These are phyloP conservation scores for Chimonanthus salicifolius DNA, from an alignment of 164 flowering plant species.

Conservation along the genomic window DNA sequence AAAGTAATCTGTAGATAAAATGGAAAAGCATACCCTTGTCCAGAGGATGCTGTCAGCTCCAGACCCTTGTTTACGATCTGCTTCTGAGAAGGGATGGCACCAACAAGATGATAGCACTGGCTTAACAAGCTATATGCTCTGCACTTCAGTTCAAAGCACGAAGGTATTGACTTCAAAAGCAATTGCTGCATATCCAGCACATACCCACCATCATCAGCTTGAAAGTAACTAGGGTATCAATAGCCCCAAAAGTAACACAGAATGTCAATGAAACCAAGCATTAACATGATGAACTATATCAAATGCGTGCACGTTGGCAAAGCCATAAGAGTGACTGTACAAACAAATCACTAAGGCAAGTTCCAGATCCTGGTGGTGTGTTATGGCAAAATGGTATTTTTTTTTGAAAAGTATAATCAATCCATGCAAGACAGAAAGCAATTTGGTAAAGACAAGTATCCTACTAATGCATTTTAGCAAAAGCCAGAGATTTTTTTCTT, in stretches of 20 bases:
- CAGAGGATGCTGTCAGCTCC: slow-evolving; percentile 47
- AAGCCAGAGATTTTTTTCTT: too few species aligned
- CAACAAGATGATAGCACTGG: slow-evolving; percentile 86
- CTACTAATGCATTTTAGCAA: too few species aligned
- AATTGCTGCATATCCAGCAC: slow-evolving; percentile 43
- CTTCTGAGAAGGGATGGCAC: slow-evolving; percentile 67
- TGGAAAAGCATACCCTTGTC: slow-evolving; percentile 44
- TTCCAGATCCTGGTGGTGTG: not conserved
- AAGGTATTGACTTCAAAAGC: slow-evolving; percentile 77
- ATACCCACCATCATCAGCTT: slow-evolving; percentile 1
- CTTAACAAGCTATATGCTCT: slow-evolving; percentile 67
- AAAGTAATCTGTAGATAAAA: not conserved
- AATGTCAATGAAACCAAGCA: not conserved
- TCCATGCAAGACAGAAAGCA: too few species aligned
- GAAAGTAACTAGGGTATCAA: not conserved
- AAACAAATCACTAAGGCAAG: not conserved
- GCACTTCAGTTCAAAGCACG: slow-evolving; percentile 86
- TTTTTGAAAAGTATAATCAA: too few species aligned
- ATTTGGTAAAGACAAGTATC: too few species aligned
- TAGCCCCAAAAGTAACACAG: not conserved
- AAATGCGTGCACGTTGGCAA: not conserved
- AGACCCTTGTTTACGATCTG: slow-evolving; percentile 63
- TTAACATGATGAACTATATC: too few species aligned
- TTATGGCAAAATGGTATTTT: too few species aligned
- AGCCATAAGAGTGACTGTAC: not conserved